Base-by-base conservation (phyloP, 2,329 filamentous ascomycete species). In the Stemphylium vesicarium region DNA sequence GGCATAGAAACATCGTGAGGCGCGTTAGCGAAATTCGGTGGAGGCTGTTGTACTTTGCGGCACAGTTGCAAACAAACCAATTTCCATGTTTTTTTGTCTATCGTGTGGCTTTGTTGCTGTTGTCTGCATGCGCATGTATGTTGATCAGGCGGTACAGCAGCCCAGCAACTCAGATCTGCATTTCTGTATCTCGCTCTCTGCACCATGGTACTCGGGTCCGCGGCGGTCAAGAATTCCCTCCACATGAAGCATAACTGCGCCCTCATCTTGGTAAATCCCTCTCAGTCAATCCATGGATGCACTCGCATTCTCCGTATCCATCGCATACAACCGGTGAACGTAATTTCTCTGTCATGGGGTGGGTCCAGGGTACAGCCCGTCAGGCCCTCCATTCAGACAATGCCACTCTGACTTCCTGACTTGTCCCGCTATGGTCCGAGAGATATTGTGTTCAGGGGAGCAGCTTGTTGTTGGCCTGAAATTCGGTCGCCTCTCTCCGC, bases 311-410 rank as follows among this genome's bases (percentile, higher is more conserved):
- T 29, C 26, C 9, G 26, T 29, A 29, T 29, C 26, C 9, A 29
- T 29, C 18, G 16, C 33, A 16, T 18, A 15, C 33, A 36, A 16
- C 56, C 52, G 56, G 50, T 62, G 47, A 59, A 39, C 33, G 26
- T 33, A 32, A 41, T 32, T 46, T 36, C 35, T 22, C 38, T 32
- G 33, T 15, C 31, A 29, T 12, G 22, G 16, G 18, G 8, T 18
- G n/a, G 13, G 35, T 57, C 36, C 36, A n/a, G 49, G 42, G 53
- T 53, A 59, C 59, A 57, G 59, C 59, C 56, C 44, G 37, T 45
- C 40, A 54, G 50, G 41, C 48, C 50, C 45, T 15, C 41, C 39
- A 22, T 32, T 6, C 29, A 22, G 32, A 50, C 50, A 54, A 39
- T 49, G 36, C 44, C 56, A 47, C 41, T 50, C 53, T 43, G 16